Evolutionary conservation across 768 basidiomycete species (phyloP), one percentile per base, ranked within the genome.

Genomic region (Lepiota brunneoincarnata): DNA sequence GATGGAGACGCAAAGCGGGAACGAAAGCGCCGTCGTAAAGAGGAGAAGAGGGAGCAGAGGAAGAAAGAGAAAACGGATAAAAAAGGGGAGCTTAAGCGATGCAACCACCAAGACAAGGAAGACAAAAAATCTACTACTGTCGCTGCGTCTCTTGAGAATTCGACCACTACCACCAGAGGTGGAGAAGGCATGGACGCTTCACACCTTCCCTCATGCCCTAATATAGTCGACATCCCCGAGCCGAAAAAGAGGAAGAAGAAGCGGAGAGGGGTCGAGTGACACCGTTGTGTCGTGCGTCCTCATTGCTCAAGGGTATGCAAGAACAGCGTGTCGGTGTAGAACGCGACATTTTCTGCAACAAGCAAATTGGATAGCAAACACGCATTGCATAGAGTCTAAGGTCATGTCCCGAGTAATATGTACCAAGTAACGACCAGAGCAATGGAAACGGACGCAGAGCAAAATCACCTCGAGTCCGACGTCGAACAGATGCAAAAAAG

Each of bases 181-280:
- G 23, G 23, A 1, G 26, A 37, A 15, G 12, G 23, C 18, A 7
- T 15, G 12, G 12, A 28, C 28, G 35, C 41, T 28, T 36, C 2
- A 24, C 41, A n/a, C 6, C 17, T 24, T 28, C 17, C 26, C 49
- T 10, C n/a, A n/a, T n/a, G 21, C 17, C 6, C n/a, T n/a, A n/a
- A n/a, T n/a, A n/a, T n/a, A n/a, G 55, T 35, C 47, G 11, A 49
- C 15, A 37, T 51, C 44, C 37, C 41, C 42, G 39, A 50, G 17
- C 37, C 20, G 14, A 49, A 48, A 54, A 54, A 51, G 43, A 62
- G 63, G 51, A 62, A 62, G 50, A 62, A 61, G 39, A 61, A 55
- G 44, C 61, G 58, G 38, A 37, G 39, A 31, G 39, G n/a, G n/a
- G 21, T 26, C 23, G 47, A 49, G 38, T 45, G 35, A 34, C 10